Percentiles rank a stretch among this genome's conserved stretches.
Evolutionary conservation across 1,139 yeast species (phyloP).

Genomic region (Tardiomyces blankii): DNA sequence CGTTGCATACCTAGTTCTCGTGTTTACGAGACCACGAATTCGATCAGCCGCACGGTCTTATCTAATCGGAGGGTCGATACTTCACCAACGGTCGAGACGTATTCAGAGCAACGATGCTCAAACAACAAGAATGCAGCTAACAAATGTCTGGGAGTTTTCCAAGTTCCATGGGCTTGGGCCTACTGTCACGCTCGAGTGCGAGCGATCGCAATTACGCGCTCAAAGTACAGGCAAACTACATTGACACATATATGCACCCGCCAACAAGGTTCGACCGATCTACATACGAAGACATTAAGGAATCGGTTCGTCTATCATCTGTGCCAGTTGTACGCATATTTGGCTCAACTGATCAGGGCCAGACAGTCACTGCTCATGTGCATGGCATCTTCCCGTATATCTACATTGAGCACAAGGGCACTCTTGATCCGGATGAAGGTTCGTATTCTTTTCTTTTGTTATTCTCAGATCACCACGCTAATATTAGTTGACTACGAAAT

Average conservation of each 20-base stretch:
- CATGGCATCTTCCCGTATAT: slow-evolving; percentile 83
- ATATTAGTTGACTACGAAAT: not conserved
- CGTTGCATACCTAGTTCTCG: no score
- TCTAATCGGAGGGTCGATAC: no score
- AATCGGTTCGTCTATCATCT: not conserved
- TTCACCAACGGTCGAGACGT: no score
- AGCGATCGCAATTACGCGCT: not conserved
- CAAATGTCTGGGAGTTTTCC: not conserved
- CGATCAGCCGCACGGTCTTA: no score
- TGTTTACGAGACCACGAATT: no score
- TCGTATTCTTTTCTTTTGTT: slow-evolving; percentile 2
- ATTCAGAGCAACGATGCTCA: not conserved
- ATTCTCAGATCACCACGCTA: no score
- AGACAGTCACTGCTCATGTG: slow-evolving; percentile 52
- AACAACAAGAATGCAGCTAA: not conserved
- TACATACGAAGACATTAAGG: not conserved
- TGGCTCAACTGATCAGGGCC: slow-evolving; percentile 51
- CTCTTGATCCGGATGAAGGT: slow-evolving; percentile 17
- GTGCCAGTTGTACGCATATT: slow-evolving; percentile 73
- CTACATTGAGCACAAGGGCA: slow-evolving; percentile 46
- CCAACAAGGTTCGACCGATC: not conserved
- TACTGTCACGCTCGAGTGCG: not conserved
- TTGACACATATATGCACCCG: not conserved
- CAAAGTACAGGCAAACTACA: not conserved
- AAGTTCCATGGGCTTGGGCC: not conserved